A percentile compares a stretch with the other conserved stretches of the same genome.
These are phyloP conservation scores for Eucalyptus leucophloia DNA, from an alignment of 345 rosid species.

Conservation along the genomic window DNA sequence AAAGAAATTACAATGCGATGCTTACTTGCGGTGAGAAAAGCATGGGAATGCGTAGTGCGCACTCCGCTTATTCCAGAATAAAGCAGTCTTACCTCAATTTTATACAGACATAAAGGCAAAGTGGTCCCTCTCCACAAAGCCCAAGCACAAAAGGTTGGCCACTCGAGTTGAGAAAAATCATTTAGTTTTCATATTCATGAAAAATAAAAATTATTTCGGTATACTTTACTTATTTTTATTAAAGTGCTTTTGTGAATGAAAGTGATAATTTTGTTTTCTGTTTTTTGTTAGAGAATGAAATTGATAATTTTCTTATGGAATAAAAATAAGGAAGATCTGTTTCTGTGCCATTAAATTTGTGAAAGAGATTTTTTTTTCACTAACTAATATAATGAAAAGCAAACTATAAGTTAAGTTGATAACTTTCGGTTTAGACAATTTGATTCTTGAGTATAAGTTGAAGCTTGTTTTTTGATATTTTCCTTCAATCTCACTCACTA, in stretches of 20 bases:
- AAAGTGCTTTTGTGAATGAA: neutral
- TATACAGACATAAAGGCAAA: neutral
- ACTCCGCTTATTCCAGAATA: constrained; percentile 32
- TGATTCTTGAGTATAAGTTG: neutral
- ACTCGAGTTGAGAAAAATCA: neutral
- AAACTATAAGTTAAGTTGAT: neutral
- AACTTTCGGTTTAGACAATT: neutral
- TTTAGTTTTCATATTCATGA: neutral
- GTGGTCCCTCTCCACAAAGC: neutral
- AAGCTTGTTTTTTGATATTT: neutral
- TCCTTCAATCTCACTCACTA: neutral
- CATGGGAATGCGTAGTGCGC: constrained; percentile 34
- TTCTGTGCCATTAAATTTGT: neutral
- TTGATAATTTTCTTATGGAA: neutral
- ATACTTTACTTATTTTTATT: neutral
- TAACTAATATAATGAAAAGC: neutral
- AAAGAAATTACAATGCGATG: neutral
- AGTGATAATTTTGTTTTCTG: neutral
- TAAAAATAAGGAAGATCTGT: neutral
- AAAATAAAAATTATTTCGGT: neutral
- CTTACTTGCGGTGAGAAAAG: neutral
- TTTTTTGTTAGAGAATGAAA: neutral
- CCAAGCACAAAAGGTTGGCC: neutral
- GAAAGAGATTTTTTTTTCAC: neutral
- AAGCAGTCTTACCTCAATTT: neutral